Evolutionary conservation across 1,284 basidiomycete genomes (phyloP), one percentile per base, ranked within the genome.

Genomic region (Irpex sp.): DNA sequence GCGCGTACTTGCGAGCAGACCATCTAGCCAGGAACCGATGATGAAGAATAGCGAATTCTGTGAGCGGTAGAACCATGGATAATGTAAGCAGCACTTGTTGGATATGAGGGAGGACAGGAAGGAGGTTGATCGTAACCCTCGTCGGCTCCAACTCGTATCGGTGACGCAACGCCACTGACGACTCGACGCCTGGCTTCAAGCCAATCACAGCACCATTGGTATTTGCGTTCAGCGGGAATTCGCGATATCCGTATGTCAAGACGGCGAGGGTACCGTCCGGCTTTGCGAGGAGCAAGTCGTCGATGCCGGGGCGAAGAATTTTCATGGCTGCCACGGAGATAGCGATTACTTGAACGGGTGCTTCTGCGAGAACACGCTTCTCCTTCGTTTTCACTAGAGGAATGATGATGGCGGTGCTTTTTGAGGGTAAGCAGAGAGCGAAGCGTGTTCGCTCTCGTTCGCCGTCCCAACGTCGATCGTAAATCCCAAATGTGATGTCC

Each of bases 211-310:
- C 37, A 31, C 4, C 4, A 21, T 8, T 56, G 21, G 55, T 31
- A 13, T 37, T 59, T 21, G 71, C 77, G 58, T 64, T 66, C 31
- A 78, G 63, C 21, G 79, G 80, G 4, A 92, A 70, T 64, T 85
- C 80, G 51, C 77, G 75, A 9, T 81, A 73, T 0, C 86, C 89
- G 65, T 89, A 88, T 0, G 87, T 88, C 26, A 90, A 72, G 4
- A 94, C 69, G 0, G 77, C 73, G 9, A 91, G 72, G 5, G 71
- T 72, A 4, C 84, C 79, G 59, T 85, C 79, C 0, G 82, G 79
- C 60, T 81, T 84, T 38, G 92, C 73, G 15, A 90, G 73, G 5
- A 96, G 74, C 5, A 93, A 78, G 74, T 96, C 94, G 72, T 81
- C 82, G 13, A 92, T 78, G 11, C 78, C 76, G 8, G 76, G 76